phyloP scores from a whole-genome alignment of 345 rosid species.

The Lepidium aucheri region DNA sequence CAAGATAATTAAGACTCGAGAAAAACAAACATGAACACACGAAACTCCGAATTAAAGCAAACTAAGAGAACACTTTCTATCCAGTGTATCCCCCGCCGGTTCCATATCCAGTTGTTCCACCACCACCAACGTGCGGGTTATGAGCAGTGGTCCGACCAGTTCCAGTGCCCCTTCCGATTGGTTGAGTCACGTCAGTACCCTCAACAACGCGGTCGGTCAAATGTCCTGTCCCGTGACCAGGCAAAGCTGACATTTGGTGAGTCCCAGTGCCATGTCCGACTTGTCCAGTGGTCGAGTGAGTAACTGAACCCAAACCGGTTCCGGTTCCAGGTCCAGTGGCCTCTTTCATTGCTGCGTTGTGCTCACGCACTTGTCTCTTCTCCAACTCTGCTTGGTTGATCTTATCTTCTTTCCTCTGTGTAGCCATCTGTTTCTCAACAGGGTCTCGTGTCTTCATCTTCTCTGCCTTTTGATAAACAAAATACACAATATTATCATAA shows the following conservation, averaged over 20 bases:
- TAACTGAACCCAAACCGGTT: conserved; percentile 14
- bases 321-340: conserved; percentile 30
- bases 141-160: conserved; percentile 37
- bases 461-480: conserved; percentile 30
- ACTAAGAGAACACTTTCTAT: neutral
- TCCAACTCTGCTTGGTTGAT: conserved; percentile 37
- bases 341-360: conserved; percentile 38
- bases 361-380: conserved; percentile 41
- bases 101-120: conserved; percentile 25
- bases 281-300: conserved; percentile 33
- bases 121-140: conserved; percentile 27
- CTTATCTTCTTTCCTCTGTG: conserved; percentile 43
- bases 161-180: conserved; percentile 30
- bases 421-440: conserved; percentile 47
- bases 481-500: neutral
- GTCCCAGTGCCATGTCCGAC: conserved; percentile 31
- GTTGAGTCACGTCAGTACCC: conserved; percentile 19
- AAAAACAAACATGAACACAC: neutral
- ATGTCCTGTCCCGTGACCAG: conserved; percentile 41
- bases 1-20: neutral
- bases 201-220: conserved; percentile 30
- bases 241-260: conserved; percentile 43
- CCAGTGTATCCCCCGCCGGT: conserved; percentile 32
- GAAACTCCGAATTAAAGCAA: neutral
- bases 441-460: conserved; percentile 47